These are phyloP conservation scores for Pisolithus marmoratus DNA, from an alignment of 768 basidiomycete genomes.

Conservation along the genomic window DNA sequence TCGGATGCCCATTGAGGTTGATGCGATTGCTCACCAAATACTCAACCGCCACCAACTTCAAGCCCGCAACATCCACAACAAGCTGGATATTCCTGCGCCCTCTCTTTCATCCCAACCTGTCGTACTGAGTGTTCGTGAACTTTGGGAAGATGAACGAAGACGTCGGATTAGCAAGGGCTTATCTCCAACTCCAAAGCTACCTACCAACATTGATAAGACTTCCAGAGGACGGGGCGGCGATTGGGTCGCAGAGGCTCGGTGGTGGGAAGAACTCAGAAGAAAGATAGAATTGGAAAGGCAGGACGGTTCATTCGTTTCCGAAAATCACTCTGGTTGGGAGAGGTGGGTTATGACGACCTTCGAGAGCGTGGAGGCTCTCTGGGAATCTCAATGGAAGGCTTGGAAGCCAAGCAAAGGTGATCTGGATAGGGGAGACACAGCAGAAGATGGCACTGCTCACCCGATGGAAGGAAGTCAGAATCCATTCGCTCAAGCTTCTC, in stretches of 20 bases:
- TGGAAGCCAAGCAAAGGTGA: slow-evolving; percentile 43
- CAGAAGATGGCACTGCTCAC: slow-evolving; percentile 21
- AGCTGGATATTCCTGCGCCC: slow-evolving; percentile 53
- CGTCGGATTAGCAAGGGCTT: slow-evolving; percentile 65
- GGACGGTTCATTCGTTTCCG: slow-evolving; percentile 17
- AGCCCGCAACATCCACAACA: slow-evolving; percentile 63
- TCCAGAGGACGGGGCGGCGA: slow-evolving; percentile 50
- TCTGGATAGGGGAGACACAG: slow-evolving; percentile 13
- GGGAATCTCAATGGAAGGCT: slow-evolving; percentile 56
- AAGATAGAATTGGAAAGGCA: slow-evolving; percentile 49
- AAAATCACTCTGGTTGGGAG: slow-evolving; percentile 48
- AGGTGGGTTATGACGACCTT: slow-evolving; percentile 81
- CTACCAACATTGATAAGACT: slow-evolving; percentile 61
- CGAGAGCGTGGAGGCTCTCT: slow-evolving; percentile 83
- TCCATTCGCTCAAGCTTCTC: slow-evolving; percentile 20
- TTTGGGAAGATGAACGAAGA: slow-evolving; percentile 94
- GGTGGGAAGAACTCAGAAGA: slow-evolving; percentile 66
- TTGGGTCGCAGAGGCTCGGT: slow-evolving; percentile 70
- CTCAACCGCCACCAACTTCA: slow-evolving; percentile 69
- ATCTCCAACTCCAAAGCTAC: slow-evolving; percentile 65
- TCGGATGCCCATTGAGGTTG: slow-evolving; percentile 74
- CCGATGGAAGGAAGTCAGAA: slow-evolving; percentile 12
- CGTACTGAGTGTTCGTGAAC: slow-evolving; percentile 82
- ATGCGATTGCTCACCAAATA: slow-evolving; percentile 76
- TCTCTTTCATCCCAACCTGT: slow-evolving; percentile 59